These are phyloP conservation scores for Ophiostoma piceae DNA, from an alignment of 2,329 filamentous ascomycete genomes.

Conservation along the genomic window DNA sequence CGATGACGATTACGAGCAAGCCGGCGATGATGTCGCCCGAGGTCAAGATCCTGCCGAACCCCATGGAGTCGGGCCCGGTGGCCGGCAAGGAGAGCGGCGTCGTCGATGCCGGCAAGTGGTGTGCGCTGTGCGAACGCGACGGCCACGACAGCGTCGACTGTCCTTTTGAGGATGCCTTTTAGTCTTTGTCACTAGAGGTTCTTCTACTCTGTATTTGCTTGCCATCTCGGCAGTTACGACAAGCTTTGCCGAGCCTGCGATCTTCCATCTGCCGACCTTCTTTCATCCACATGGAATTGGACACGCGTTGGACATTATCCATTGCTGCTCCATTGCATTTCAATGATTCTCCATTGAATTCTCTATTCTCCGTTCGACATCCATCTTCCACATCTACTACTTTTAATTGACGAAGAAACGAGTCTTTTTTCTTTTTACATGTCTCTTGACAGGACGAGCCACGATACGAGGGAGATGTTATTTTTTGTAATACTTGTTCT, in stretches of 20 bases:
- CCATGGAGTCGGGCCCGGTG: conserved; percentile 61
- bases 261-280: background rate
- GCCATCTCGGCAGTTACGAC: background rate
- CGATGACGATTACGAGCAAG: conserved; percentile 32
- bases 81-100: conserved; percentile 74
- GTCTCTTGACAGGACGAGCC: background rate
- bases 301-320: background rate
- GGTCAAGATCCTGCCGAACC: conserved; percentile 52
- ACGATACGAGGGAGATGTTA: background rate
- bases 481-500: background rate
- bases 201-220: background rate
- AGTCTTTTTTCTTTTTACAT: conserved; percentile 1
- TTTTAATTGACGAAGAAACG: conserved; percentile 18
- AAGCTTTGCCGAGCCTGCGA: background rate
- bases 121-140: conserved; percentile 90
- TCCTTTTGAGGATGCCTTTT: conserved; percentile 79
- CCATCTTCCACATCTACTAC: background rate
- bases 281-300: background rate
- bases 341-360: background rate
- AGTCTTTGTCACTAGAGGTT: conserved; percentile 23
- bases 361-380: background rate
- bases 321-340: background rate
- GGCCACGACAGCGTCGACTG: conserved; percentile 95
- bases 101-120: conserved; percentile 87
- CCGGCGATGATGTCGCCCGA: conserved; percentile 38